Conservation (phyloP, 192 early-diverging fungal species). For the Backusella westeae region DNA sequence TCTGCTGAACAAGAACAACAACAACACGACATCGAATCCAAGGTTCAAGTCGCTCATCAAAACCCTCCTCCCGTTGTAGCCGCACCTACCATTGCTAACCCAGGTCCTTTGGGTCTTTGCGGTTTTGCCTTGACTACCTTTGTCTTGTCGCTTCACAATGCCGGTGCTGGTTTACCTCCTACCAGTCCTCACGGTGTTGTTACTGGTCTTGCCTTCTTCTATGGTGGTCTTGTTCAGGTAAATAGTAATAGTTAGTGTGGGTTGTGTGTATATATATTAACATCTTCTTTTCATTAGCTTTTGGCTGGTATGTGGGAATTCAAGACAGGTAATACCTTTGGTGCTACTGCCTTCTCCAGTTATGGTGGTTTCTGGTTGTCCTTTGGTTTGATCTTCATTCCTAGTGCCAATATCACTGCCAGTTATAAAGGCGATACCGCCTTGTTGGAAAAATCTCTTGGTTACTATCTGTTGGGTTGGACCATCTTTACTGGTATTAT, state of each 20-base stretch:
- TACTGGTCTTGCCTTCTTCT: slow-evolving; percentile 66
- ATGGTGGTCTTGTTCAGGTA: slow-evolving; percentile 74
- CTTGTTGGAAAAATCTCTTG: slow-evolving; percentile 44
- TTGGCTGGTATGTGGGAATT: slow-evolving; percentile 69
- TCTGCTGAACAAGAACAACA: slow-evolving; percentile 13
- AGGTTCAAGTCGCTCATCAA: not conserved
- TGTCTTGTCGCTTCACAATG: slow-evolving; percentile 69
- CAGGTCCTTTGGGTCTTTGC: slow-evolving; percentile 60
- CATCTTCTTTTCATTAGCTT: slow-evolving; percentile 25
- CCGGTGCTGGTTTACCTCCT: slow-evolving; percentile 59
- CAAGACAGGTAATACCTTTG: slow-evolving; percentile 74
- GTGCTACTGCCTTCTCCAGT: slow-evolving; percentile 74
- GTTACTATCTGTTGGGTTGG: slow-evolving; percentile 70
- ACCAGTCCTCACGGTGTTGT: slow-evolving; percentile 58
- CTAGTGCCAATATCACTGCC: slow-evolving; percentile 47
- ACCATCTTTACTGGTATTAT: slow-evolving; percentile 76
- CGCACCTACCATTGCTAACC: slow-evolving; percentile 48
- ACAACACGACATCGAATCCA: slow-evolving; percentile 21
- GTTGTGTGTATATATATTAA: not conserved
- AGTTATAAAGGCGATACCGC: slow-evolving; percentile 29
- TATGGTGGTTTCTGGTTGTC: slow-evolving; percentile 72
- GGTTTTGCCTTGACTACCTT: slow-evolving; percentile 70
- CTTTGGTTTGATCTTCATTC: slow-evolving; percentile 55
- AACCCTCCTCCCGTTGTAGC: slow-evolving; percentile 31
- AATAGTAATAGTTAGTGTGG: not conserved